These are phyloP conservation scores for Leccinum fibrillosum DNA, from an alignment of 768 basidiomycete species.

Conservation along the genomic window DNA sequence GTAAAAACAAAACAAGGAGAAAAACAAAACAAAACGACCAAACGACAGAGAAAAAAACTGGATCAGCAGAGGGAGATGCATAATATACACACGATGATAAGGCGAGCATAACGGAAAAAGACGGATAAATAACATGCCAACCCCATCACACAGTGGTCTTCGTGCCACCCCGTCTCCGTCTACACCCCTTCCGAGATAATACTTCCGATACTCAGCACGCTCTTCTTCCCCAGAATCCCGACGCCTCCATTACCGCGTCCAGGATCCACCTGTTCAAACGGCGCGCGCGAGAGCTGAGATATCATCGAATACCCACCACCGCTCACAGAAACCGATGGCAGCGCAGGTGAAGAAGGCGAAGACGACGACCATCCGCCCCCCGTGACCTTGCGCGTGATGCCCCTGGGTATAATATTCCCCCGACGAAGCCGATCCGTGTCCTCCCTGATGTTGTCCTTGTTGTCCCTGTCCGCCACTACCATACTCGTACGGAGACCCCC, in stretches of 20 bases:
- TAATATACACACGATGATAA: neutral
- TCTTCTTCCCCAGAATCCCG: constrained; percentile 47
- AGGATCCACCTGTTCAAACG: constrained; percentile 29
- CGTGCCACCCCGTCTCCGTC: neutral
- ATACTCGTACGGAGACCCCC: constrained; percentile 25
- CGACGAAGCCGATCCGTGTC: constrained; percentile 19
- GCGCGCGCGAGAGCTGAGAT: constrained; percentile 28
- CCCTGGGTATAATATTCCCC: constrained; percentile 24
- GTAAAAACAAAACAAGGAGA: neutral
- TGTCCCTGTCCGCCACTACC: constrained; percentile 15
- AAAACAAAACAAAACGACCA: neutral
- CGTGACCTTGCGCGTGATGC: constrained; percentile 7
- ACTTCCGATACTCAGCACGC: constrained; percentile 65
- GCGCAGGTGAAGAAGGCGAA: constrained; percentile 28
- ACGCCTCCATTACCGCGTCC: constrained; percentile 11
- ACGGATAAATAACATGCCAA: neutral
- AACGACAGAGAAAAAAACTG: neutral
- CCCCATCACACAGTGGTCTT: neutral
- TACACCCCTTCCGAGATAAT: constrained; percentile 54
- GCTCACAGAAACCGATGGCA: constrained; percentile 14
- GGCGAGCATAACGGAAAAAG: neutral
- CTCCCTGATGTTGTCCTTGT: neutral
- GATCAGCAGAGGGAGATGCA: neutral
- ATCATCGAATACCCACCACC: constrained; percentile 28
- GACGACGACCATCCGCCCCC: constrained; percentile 19